Evolutionary conservation across 306 rosid genomes (phyloP).

Genomic region (Begonia masoniana): DNA sequence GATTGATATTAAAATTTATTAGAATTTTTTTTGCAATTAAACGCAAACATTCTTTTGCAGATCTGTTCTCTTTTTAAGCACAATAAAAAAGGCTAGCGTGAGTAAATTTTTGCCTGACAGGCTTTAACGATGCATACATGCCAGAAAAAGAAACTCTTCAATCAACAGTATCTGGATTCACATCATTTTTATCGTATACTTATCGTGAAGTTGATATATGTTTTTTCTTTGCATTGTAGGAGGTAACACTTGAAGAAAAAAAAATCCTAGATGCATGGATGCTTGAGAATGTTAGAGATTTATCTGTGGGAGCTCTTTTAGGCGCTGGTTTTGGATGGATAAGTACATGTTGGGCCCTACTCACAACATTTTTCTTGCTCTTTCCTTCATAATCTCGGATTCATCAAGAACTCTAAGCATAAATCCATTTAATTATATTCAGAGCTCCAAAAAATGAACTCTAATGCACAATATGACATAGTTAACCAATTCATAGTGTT

Average conservation of each 20-base stretch:
- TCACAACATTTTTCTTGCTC: background rate
- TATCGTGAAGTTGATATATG: too few relatives aligned
- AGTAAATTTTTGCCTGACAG: too few relatives aligned
- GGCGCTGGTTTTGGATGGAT: constrained; percentile 31
- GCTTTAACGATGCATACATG: too few relatives aligned
- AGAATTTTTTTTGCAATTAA: too few relatives aligned
- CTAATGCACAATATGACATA: background rate
- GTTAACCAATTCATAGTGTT: background rate
- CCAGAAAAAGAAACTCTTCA: too few relatives aligned
- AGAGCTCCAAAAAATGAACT: background rate
- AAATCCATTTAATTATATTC: background rate
- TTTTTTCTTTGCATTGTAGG: background rate
- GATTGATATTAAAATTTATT: too few relatives aligned
- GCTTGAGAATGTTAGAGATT: constrained; percentile 18
- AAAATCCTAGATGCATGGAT: constrained; percentile 23
- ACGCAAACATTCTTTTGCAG: too few relatives aligned
- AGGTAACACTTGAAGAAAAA: constrained; percentile 33
- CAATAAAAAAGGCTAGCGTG: too few relatives aligned
- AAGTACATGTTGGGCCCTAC: constrained; percentile 23
- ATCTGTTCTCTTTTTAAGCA: too few relatives aligned
- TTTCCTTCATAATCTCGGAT: too few relatives aligned
- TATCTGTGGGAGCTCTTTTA: constrained; percentile 16
- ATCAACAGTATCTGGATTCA: too few relatives aligned
- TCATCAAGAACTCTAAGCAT: background rate
- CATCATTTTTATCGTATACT: too few relatives aligned